A percentile compares a stretch with the other conserved stretches of the same genome.
Evolutionary conservation across 768 basidiomycete genomes (phyloP).

Genomic region (Hygrophorus pudorinus): DNA sequence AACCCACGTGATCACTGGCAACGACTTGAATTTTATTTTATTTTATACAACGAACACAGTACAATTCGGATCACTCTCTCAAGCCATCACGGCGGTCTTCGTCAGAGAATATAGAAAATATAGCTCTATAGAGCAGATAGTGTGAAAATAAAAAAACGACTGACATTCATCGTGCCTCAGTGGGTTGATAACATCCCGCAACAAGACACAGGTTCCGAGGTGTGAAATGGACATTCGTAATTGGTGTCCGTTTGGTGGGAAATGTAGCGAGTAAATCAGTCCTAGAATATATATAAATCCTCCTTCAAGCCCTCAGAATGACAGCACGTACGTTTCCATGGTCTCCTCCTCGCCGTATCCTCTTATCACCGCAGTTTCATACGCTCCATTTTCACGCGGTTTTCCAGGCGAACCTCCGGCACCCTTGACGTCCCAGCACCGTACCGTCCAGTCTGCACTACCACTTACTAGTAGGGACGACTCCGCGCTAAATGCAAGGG

Average conservation of each 20-base stretch:
- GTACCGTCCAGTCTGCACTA: conserved; percentile 88
- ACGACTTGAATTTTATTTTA: too few species aligned
- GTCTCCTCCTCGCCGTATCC: conserved; percentile 44
- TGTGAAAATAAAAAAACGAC: neutral
- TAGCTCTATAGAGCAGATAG: too few species aligned
- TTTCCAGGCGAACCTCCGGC: conserved; percentile 56
- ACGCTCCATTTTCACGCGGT: conserved; percentile 7
- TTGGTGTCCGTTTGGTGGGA: conserved; percentile 92
- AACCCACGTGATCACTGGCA: too few species aligned
- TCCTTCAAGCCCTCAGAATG: neutral
- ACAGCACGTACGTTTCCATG: conserved; percentile 55
- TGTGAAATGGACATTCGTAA: conserved; percentile 89
- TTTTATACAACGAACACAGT: too few species aligned
- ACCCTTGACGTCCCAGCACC: conserved; percentile 95
- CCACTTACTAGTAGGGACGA: conserved; percentile 87
- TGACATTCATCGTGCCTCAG: conserved; percentile 37
- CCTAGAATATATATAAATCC: conserved; percentile 28
- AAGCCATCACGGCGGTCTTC: too few species aligned
- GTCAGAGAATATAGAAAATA: neutral
- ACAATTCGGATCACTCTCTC: too few species aligned
- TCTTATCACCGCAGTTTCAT: conserved; percentile 22
- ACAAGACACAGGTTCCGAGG: conserved; percentile 89
- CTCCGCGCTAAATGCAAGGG: conserved; percentile 86
- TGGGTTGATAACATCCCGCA: conserved; percentile 62
- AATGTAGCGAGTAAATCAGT: conserved; percentile 83